Evolutionary conservation across 139 green algal species (phyloP).

Genomic region (Chlamydomonas sphaeroides): DNA sequence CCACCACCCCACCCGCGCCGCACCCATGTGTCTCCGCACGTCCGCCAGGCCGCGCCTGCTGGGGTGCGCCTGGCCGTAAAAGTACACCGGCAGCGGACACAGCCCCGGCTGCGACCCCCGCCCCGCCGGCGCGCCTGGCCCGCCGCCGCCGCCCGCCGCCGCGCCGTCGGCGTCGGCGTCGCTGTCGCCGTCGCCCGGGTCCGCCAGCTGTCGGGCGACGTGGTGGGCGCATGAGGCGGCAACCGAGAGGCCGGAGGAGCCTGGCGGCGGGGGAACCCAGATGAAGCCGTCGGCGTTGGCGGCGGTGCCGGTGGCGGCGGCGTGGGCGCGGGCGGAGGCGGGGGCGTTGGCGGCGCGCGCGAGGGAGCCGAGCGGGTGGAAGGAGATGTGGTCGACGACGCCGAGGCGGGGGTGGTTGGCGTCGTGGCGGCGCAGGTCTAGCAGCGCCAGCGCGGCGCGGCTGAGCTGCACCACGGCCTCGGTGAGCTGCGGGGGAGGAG

Average conservation of each 20-base stretch:
- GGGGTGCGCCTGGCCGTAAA: slow-evolving; percentile 72
- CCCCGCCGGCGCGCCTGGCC: background rate
- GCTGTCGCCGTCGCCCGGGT: background rate
- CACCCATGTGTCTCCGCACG: slow-evolving; percentile 65
- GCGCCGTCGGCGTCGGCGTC: too few species aligned
- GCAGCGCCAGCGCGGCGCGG: slow-evolving; percentile 51
- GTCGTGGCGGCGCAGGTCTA: slow-evolving; percentile 73
- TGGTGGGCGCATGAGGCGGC: slow-evolving; percentile 6
- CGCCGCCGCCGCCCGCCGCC: background rate
- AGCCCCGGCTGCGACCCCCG: background rate
- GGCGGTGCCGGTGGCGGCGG: background rate
- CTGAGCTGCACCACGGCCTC: slow-evolving; percentile 49
- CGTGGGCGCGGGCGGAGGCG: background rate
- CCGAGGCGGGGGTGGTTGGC: slow-evolving; percentile 83
- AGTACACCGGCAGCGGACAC: slow-evolving; percentile 64
- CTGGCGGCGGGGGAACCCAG: slow-evolving; percentile 19
- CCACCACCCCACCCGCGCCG: background rate
- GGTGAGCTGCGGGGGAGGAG: slow-evolving; percentile 47
- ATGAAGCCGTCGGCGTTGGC: background rate
- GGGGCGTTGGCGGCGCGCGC: slow-evolving; percentile 1
- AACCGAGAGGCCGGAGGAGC: background rate
- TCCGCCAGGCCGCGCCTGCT: slow-evolving; percentile 59
- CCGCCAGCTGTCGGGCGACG: slow-evolving; percentile 11
- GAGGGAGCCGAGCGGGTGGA: slow-evolving; percentile 69
- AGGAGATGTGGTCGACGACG: slow-evolving; percentile 80